These are phyloP conservation scores for Claviceps paspali DNA, from an alignment of 2,329 filamentous ascomycete species.

Conservation along the genomic window DNA sequence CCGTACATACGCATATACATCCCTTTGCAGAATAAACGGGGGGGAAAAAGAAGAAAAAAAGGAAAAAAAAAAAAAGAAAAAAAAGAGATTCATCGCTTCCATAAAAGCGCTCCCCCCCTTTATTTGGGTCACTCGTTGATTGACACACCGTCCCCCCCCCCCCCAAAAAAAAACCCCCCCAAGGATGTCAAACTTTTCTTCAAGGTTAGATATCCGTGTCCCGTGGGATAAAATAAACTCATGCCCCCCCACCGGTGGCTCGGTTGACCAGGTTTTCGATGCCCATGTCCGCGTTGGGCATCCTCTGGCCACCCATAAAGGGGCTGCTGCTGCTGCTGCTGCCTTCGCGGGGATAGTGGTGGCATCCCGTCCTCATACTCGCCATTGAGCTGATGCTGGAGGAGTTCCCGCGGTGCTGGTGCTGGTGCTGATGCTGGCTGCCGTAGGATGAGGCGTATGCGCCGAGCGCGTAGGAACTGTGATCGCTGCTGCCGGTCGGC, in stretches of 20 bases:
- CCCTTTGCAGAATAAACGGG: no score
- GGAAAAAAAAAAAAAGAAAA: neutral
- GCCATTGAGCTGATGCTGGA: slow-evolving; percentile 37
- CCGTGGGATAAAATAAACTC: no score
- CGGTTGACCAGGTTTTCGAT: slow-evolving; percentile 45
- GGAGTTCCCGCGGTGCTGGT: no score
- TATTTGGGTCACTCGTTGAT: no score
- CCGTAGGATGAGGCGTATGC: slow-evolving; percentile 13
- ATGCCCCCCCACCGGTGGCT: slow-evolving; percentile 17
- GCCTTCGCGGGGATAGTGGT: slow-evolving; percentile 18
- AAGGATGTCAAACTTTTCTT: no score
- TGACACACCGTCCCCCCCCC: no score
- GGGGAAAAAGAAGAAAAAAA: no score
- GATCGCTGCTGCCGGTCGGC: neutral
- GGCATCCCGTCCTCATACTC: slow-evolving; percentile 13
- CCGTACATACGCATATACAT: no score
- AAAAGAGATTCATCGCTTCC: neutral
- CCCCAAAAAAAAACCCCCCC: neutral
- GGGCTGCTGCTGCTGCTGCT: slow-evolving; percentile 27
- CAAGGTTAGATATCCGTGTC: no score
- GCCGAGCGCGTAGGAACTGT: slow-evolving; percentile 10
- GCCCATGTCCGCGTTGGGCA: slow-evolving; percentile 44
- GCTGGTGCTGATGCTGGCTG: slow-evolving; percentile 27
- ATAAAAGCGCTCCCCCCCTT: no score
- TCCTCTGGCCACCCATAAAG: slow-evolving; percentile 31